Base-by-base conservation (phyloP, 2,329 filamentous ascomycete species). In the Colletotrichum chrysophilum region DNA sequence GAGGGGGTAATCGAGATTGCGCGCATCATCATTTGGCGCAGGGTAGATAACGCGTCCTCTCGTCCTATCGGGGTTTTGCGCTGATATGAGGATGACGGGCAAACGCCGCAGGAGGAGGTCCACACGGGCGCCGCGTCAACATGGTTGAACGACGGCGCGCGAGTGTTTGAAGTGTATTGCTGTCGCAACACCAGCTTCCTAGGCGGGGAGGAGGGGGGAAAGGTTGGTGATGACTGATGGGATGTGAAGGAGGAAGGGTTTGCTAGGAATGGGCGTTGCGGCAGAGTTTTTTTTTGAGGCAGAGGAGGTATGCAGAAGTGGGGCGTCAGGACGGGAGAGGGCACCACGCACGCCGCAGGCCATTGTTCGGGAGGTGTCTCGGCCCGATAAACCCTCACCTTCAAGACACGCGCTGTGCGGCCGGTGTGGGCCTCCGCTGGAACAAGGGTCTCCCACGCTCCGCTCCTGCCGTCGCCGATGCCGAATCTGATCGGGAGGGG, bases 301-400 rank as follows among this genome's bases (percentile, higher is more conserved):
- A 34, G 26, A 34, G 34, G 36, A 38, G 36, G 36, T 24, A 21
- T 32, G 62, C 16, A 30, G 14, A 21, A 32, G 43, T 21, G 71
- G 48, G 61, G 55, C 52, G 60, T 34, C n/a, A 52, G n/a, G n/a
- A 13, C 43, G 43, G n/a, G 14, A 48, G 36, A 75, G 43, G 28
- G 30, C 61, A 24, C 48, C 13, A 30, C 14, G 24, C 24, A 1
- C 55, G 16, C 28, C 16, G 26, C 26, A 28, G 26, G 4, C 56
- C n/a, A 34, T 24, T 56, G 26, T 65, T 75, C 73, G 73, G 73
- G 36, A 65, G 38, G 30, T 75, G 24, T 58, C 68, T 72, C 73
- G 73, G 73, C 73, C 73, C 73, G 73, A 75, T 8, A 26, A 43
- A 38, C 18, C 16, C 48, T n/a, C 16, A 30, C 26, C 58, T 32